These are phyloP conservation scores for Fraxinus latifolia DNA, from an alignment of 305 asterid genomes.

Conservation along the genomic window DNA sequence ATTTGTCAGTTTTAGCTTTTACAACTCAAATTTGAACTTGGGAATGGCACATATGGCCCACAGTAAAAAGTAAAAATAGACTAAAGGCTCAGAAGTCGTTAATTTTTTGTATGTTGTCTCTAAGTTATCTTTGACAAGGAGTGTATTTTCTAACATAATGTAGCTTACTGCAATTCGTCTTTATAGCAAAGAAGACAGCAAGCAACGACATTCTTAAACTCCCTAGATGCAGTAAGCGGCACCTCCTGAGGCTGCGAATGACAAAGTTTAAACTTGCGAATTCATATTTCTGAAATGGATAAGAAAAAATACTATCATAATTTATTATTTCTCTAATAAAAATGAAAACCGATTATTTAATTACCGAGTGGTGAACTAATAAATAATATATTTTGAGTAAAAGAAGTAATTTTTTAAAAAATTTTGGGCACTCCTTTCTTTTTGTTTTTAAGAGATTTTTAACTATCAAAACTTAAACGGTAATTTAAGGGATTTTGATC, in stretches of 20 bases:
- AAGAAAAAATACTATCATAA: not conserved
- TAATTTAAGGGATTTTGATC: no score
- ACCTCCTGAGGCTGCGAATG: not conserved
- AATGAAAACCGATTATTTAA: not conserved
- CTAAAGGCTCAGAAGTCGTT: not conserved
- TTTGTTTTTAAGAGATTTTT: no score
- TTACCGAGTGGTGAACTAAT: not conserved
- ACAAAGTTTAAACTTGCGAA: not conserved
- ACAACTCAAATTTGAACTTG: not conserved
- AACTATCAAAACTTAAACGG: no score
- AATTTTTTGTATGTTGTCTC: not conserved
- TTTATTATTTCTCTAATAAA: not conserved
- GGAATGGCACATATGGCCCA: not conserved
- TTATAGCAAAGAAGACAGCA: not conserved
- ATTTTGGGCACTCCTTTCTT: no score
- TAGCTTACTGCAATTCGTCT: not conserved
- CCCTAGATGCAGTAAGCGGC: not conserved
- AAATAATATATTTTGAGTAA: no score
- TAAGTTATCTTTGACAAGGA: not conserved
- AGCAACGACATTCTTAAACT: not conserved
- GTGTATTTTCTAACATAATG: not conserved
- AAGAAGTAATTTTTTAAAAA: no score
- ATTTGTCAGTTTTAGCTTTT: not conserved
- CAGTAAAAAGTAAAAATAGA: not conserved
- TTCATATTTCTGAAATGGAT: not conserved